phyloP scores from a whole-genome alignment of 1,139 yeast genomes.

The Yarrowia galli region DNA sequence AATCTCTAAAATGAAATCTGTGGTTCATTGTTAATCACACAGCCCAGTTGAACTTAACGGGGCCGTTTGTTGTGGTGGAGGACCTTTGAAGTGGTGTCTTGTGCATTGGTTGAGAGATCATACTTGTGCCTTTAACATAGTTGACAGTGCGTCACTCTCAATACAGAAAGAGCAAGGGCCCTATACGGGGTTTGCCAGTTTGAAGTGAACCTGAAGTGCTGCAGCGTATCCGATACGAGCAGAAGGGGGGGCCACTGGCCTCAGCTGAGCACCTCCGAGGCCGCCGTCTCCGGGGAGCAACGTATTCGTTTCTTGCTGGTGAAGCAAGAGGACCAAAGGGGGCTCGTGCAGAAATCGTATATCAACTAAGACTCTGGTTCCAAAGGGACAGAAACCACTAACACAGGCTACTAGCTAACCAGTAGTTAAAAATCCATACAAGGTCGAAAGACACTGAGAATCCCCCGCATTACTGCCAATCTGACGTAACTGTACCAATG shows the following conservation, averaged over 20 bases:
- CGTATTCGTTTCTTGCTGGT: slow-evolving; percentile 3
- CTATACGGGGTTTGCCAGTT: slow-evolving; percentile 17
- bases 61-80: not conserved
- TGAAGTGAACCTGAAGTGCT: not conserved
- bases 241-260: not conserved
- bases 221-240: slow-evolving; percentile 17
- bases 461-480: slow-evolving; percentile 18
- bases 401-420: not conserved
- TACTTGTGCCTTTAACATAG: not conserved
- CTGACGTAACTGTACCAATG: slow-evolving; percentile 13
- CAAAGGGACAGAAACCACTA: not conserved
- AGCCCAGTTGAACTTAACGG: not conserved
- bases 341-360: slow-evolving; percentile 3
- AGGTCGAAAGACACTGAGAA: not conserved
- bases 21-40: slow-evolving; percentile 1
- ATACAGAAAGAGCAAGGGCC: slow-evolving; percentile 5
- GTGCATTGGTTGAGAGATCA: not conserved
- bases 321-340: slow-evolving; percentile 6
- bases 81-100: not conserved
- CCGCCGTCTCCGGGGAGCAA: not conserved
- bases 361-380: not conserved
- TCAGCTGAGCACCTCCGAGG: slow-evolving; percentile 5
- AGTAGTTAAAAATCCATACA: not conserved
- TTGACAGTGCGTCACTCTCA: not conserved
- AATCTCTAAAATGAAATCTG: not conserved